A percentile compares a stretch with the other conserved stretches of the same genome.
These are phyloP conservation scores for Hypoxylon sp. DNA, from an alignment of 2,329 filamentous ascomycete species.

Conservation along the genomic window DNA sequence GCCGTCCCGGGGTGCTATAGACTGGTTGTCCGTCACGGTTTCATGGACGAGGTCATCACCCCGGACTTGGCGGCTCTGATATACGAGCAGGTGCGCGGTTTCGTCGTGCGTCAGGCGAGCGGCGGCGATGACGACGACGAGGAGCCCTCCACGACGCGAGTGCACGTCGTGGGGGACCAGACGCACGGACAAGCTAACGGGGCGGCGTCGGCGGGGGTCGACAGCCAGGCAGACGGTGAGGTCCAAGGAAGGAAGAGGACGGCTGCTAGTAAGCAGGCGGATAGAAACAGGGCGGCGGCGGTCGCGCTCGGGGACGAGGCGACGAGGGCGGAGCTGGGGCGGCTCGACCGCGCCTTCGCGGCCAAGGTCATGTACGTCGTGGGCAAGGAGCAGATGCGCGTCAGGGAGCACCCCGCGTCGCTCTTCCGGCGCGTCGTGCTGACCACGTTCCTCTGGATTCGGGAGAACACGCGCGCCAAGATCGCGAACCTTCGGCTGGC, in stretches of 20 bases:
- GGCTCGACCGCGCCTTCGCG: constrained; percentile 59
- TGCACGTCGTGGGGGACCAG: constrained; percentile 14
- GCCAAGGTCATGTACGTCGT: constrained; percentile 67
- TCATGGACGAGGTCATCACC: constrained; percentile 77
- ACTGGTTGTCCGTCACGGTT: constrained; percentile 77
- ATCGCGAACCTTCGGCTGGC: constrained; percentile 72
- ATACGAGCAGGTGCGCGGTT: constrained; percentile 68
- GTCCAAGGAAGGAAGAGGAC: constrained; percentile 2
- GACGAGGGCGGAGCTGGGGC: constrained; percentile 56
- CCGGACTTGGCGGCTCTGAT: constrained; percentile 72
- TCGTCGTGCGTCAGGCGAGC: constrained; percentile 57
- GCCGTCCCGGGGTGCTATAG: constrained; percentile 74
- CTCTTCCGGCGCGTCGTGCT: constrained; percentile 62
- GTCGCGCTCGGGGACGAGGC: constrained; percentile 47
- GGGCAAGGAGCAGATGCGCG: constrained; percentile 72
- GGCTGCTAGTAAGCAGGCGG: neutral
- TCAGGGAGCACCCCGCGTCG: constrained; percentile 55
- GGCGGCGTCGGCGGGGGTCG: neutral
- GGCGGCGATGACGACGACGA: constrained; percentile 14
- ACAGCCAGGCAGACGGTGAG: neutral
- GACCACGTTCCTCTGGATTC: constrained; percentile 70
- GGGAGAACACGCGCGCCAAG: constrained; percentile 75
- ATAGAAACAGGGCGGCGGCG: neutral
- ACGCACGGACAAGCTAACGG: constrained; percentile 3
- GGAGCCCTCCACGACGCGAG: constrained; percentile 15